A percentile compares a stretch with the other conserved stretches of the same genome.
Evolutionary conservation across 805 yeast genomes (phyloP).

Genomic region (Kluyveromyces lactis): DNA sequence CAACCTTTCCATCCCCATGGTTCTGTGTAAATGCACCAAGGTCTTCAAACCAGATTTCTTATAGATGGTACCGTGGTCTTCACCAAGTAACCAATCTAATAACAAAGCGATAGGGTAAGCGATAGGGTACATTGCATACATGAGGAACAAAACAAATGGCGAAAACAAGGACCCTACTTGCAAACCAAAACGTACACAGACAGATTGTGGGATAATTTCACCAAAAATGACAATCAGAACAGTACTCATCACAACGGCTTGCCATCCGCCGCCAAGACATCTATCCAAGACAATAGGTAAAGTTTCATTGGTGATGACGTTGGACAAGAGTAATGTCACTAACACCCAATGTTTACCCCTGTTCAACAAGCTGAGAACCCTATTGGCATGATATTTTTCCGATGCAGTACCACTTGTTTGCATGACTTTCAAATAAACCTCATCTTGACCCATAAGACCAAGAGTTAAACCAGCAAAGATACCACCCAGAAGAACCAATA

Average conservation of each 20-base stretch:
- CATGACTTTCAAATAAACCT: constrained; percentile 84
- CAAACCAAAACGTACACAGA: constrained; percentile 88
- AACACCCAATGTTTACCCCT: constrained; percentile 95
- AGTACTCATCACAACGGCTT: constrained; percentile 91
- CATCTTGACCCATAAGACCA: constrained; percentile 97
- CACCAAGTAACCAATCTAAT: constrained; percentile 78
- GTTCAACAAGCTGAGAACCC: constrained; percentile 63
- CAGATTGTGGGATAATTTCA: constrained; percentile 90
- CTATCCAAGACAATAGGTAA: constrained; percentile 90
- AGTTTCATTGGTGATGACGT: constrained; percentile 90
- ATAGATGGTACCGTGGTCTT: constrained; percentile 93
- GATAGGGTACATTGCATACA: constrained; percentile 86
- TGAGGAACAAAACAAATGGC: constrained; percentile 75
- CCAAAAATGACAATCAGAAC: constrained; percentile 90
- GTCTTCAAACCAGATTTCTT: constrained; percentile 90
- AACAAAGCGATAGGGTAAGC: constrained; percentile 85
- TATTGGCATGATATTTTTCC: constrained; percentile 62
- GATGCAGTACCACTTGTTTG: constrained; percentile 71
- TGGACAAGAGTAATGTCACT: constrained; percentile 75
- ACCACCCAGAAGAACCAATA: constrained; percentile 70
- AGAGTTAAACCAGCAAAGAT: constrained; percentile 92
- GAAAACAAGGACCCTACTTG: constrained; percentile 85
- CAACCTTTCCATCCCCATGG: constrained; percentile 91
- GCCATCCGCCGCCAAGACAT: constrained; percentile 94
- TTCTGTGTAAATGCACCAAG: constrained; percentile 82